A percentile compares a stretch with the other conserved stretches of the same genome.
phyloP scores from a whole-genome alignment of 2,329 filamentous ascomycete genomes.

The Tolypocladium pustulatum region DNA sequence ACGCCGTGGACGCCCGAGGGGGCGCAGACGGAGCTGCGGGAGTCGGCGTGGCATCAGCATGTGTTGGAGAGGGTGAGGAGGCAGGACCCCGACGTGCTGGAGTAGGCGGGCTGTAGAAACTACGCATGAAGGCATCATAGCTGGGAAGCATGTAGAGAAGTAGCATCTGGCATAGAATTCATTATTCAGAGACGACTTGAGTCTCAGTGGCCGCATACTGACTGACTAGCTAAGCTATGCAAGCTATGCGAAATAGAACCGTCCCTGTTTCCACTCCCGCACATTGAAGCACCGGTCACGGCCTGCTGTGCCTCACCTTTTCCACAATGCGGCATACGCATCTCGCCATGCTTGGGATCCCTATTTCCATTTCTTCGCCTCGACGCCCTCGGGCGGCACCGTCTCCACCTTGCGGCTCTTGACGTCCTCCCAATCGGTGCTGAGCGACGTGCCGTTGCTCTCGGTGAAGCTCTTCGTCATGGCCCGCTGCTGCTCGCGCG shows the following conservation, averaged over 20 bases:
- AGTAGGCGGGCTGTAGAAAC: background rate
- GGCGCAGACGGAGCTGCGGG: conserved; percentile 14
- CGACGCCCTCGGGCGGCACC: conserved; percentile 64
- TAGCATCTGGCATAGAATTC: background rate
- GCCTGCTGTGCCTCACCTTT: background rate
- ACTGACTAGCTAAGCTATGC: background rate
- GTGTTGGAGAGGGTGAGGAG: conserved; percentile 12
- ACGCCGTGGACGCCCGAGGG: conserved; percentile 12
- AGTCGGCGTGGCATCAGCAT: conserved; percentile 16
- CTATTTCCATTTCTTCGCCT: conserved; percentile 59
- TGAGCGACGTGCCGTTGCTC: conserved; percentile 86
- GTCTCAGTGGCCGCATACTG: background rate
- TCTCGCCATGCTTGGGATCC: background rate
- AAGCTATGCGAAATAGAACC: background rate
- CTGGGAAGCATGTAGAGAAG: background rate
- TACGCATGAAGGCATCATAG: background rate
- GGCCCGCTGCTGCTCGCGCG: conserved; percentile 72
- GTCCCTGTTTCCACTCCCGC: background rate
- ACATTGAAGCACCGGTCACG: background rate
- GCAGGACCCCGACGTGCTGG: conserved; percentile 7
- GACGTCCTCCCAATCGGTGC: conserved; percentile 86
- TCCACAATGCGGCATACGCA: background rate
- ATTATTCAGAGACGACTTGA: background rate
- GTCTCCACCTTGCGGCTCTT: conserved; percentile 61
- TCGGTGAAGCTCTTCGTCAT: conserved; percentile 98